Conservation (phyloP, 148 eudicot genomes). For the Chenopodium album region DNA sequence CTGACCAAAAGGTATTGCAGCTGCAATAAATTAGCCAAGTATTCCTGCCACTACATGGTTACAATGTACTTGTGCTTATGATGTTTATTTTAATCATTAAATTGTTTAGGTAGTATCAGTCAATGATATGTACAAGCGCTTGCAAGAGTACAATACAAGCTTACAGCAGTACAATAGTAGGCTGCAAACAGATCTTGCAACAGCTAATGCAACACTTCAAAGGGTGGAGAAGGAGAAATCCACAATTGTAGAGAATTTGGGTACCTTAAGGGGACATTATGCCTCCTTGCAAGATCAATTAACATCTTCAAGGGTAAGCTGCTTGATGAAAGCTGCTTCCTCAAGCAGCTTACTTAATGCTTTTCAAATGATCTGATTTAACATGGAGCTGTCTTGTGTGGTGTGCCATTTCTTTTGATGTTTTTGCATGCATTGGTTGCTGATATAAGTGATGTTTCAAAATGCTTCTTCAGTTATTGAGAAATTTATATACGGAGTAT, state of each 20-base stretch:
- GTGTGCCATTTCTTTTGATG: background rate
- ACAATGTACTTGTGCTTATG: background rate
- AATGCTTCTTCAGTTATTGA: background rate
- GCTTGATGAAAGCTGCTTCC: background rate
- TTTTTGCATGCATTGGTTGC: background rate
- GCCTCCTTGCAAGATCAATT: conserved; percentile 59
- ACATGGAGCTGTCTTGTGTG: background rate
- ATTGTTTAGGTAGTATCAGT: conserved; percentile 45
- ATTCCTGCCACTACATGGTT: background rate
- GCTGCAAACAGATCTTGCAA: conserved; percentile 65
- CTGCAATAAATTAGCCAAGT: background rate
- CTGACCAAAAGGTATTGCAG: conserved; percentile 52
- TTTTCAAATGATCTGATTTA: background rate
- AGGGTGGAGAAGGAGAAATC: conserved; percentile 61
- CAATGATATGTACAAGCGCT: conserved; percentile 62
- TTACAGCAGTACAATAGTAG: conserved; percentile 70
- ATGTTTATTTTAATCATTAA: background rate
- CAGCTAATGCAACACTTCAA: conserved; percentile 52
- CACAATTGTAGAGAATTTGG: conserved; percentile 51
- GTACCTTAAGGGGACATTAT: conserved; percentile 55
- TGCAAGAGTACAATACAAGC: conserved; percentile 71
- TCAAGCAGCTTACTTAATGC: too few relatives aligned
- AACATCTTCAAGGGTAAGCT: conserved; percentile 46
- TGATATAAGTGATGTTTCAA: background rate
- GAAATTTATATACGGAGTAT: too few relatives aligned